Evolutionary conservation across 2,329 filamentous ascomycete species (phyloP).

Genomic region (Aspergillus aculeatus): DNA sequence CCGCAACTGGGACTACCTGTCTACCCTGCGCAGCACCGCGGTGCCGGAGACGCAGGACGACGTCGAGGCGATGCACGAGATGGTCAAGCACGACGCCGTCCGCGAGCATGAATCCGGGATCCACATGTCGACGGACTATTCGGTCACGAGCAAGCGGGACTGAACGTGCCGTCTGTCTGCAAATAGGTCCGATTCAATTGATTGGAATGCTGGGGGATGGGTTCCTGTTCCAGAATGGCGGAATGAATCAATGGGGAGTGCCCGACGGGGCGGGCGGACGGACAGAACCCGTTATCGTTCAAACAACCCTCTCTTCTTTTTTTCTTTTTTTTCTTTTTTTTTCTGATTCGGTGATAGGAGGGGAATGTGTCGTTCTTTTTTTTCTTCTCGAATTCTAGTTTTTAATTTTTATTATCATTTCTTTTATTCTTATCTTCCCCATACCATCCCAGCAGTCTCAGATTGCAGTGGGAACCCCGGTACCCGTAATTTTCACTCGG

Average conservation of each 20-base stretch:
- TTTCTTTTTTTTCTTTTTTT: no score
- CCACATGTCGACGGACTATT: neutral
- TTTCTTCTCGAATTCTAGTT: neutral
- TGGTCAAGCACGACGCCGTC: neutral
- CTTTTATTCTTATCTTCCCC: neutral
- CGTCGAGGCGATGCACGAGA: neutral
- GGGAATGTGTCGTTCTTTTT: no score
- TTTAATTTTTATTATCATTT: neutral
- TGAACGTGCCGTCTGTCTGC: neutral
- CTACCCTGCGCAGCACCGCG: neutral
- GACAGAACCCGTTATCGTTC: no score
- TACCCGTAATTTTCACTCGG: no score
- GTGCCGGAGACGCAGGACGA: neutral
- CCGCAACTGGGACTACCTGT: constrained; percentile 13
- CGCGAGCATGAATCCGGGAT: neutral
- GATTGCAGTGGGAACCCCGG: no score
- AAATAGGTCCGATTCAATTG: neutral
- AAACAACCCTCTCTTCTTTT: no score
- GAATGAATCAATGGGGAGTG: no score
- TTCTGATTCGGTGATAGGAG: no score
- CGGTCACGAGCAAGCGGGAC: neutral
- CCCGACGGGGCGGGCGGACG: no score
- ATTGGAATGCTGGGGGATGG: neutral
- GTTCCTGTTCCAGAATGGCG: neutral
- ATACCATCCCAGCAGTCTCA: no score